Evolutionary conservation across 768 basidiomycete genomes (phyloP).

Genomic region (Neoboletus magnificus): DNA sequence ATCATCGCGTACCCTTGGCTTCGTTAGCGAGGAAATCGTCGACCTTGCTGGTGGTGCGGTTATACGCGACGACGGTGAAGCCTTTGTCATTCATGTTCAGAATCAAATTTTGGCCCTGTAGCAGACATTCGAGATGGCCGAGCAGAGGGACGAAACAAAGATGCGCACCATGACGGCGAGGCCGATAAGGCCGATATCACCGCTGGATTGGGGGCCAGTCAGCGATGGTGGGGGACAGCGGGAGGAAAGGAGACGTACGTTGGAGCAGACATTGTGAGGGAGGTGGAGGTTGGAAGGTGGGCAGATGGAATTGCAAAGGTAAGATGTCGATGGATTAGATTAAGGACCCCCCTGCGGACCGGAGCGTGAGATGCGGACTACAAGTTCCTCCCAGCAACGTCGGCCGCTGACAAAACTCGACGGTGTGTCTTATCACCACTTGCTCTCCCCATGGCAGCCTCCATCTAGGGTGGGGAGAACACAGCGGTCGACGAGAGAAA

Average conservation of each 20-base stretch:
- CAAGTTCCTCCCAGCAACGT: conserved; percentile 10
- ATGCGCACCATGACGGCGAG: conserved; percentile 91
- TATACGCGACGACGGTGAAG: conserved; percentile 94
- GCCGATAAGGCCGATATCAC: conserved; percentile 98
- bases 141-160: conserved; percentile 14
- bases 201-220: conserved; percentile 45
- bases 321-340: conserved; percentile 33
- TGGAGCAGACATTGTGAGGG: conserved; percentile 42
- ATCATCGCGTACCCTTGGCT: conserved; percentile 77
- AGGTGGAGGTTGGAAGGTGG: conserved; percentile 33
- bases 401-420: conserved; percentile 1
- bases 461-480: background rate
- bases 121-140: conserved; percentile 3
- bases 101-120: conserved; percentile 92
- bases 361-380: conserved; percentile 21
- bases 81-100: conserved; percentile 99
- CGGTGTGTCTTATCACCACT: background rate
- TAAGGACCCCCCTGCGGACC: conserved; percentile 3
- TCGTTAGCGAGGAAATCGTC: conserved; percentile 94
- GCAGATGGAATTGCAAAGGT: conserved; percentile 9
- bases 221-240: conserved; percentile 10
- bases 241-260: conserved; percentile 42
- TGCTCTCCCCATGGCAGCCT: background rate
- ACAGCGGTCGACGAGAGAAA: conserved; percentile 8
- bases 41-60: conserved; percentile 95